Evolutionary conservation across 768 basidiomycete species (phyloP), one percentile per base, ranked within the genome.

Genomic region (Phylloporus arenicola): DNA sequence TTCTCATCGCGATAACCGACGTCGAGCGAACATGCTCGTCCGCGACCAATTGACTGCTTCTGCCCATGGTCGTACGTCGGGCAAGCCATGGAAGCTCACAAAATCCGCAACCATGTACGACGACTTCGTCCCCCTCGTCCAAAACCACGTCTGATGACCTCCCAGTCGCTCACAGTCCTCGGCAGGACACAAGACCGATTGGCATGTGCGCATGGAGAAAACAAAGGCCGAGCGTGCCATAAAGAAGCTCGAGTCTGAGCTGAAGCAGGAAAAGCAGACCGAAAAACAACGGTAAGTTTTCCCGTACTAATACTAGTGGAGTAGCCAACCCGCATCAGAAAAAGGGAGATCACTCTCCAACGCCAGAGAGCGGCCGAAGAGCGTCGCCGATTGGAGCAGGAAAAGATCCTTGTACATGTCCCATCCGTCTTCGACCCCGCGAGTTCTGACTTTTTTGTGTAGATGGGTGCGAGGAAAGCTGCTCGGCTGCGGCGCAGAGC

Each of bases 391-490:
- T 57, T 85, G 42, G 73, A 74, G 47, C 64, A 65, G 42, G 73
- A 73, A 51, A 70, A 62, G 45, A 62, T 70, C 17, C 59, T 38
- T 16, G 67, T 57, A 56, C 43, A 13, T 37, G 46, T 30, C 14
- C 1, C 35, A 34, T 47, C 17, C 20, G 35, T 33, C 40, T 14
- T 20, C 16, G 11, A 29, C 29, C 14, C 25, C 12, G 30, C 12
- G 38, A 29, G 14, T 37, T 10, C 41, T 48, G 16, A 50, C 49
- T 27, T 13, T 43, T 48, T 14, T 43, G 46, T 57, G 20, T 30
- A 91, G 89, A 86, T 92, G 83, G 86, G 89, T 50, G 86, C 84
- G 41, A 75, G 81, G 48, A 91, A 84, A 67, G 80, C 88, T 35
- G 84, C 86, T 14, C 74, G 89, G 50, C 70, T 87, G 31, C 79